Evolutionary conservation across 192 early-diverging fungal species (phyloP), one percentile per base, ranked within the genome.

Genomic region (Rhizoclosmatium sp.): DNA sequence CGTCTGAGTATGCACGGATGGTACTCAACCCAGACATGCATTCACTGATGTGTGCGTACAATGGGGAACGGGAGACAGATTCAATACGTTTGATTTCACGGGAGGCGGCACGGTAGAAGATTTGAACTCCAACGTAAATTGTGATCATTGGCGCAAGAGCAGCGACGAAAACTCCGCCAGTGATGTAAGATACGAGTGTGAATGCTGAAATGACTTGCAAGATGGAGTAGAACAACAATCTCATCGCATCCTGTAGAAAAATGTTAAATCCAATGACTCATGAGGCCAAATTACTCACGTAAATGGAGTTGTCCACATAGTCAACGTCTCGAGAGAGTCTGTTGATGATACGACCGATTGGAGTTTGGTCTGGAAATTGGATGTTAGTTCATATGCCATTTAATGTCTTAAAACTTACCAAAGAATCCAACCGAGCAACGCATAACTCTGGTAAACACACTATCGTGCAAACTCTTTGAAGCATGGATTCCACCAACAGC

Each of bases 381-480:
- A 39, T 12, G 21, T 59, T 59, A 19, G 58, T 31, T 31, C 31
- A 31, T 31, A 31, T 31, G 31, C 31, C 31, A 31, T 31, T 31
- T 0, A 31, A 31, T 31, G 31, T 31, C 31, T 31, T 31, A 31
- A 31, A 31, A 31, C 76, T 69, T 69, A 67, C 65, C 87, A 79
- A 92, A 93, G 81, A 96, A 95, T 19, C 84, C 85, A 75, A 94
- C 87, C 5, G 93, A 92, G 2, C 93, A 91, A 5, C 89, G 82
- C 78, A 94, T 76, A 4, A 94, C 85, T 45, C 86, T 78, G 4
- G 82, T 40, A 12, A 95, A 83, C 60, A 94, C 89, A 31, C 83
- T 83, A n/a, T 87, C 80, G 84, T 97, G 95, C 9, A 95, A 79
- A 2, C 61, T 84, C 66, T 84, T 85, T 5, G 92, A 89, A 2